Conservation (phyloP, 2,329 filamentous ascomycete species). For the Curvularia sp. region DNA sequence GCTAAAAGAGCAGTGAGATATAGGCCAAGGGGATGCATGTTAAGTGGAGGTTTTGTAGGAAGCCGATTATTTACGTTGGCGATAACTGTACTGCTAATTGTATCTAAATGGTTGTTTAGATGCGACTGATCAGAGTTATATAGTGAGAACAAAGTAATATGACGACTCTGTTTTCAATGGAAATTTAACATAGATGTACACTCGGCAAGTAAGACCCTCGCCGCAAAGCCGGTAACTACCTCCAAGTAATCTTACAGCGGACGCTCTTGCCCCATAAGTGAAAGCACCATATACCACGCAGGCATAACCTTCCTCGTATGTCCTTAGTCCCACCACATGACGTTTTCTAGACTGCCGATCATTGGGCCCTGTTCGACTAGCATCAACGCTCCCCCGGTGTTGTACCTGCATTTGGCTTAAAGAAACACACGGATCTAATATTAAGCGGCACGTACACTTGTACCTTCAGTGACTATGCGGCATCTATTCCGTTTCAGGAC, state of each 20-base stretch:
- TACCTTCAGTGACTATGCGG: not conserved
- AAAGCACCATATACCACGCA: constrained; percentile 2
- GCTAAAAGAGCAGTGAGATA: constrained; percentile 11
- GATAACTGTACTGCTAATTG: constrained; percentile 1
- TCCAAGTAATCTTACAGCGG: not conserved
- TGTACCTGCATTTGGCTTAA: constrained; percentile 6
- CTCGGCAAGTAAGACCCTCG: not conserved
- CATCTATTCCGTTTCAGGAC: constrained; percentile 5
- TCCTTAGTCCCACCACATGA: constrained; percentile 1
- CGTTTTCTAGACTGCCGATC: constrained; percentile 1
- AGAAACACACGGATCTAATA: not conserved
- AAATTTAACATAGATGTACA: not conserved
- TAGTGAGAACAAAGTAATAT: not conserved
- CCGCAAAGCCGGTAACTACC: not conserved
- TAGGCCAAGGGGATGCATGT: constrained; percentile 13
- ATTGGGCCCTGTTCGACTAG: not conserved
- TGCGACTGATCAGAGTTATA: not conserved
- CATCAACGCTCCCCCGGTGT: not conserved
- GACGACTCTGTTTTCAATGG: not conserved
- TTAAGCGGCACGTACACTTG: constrained; percentile 4
- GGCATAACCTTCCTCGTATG: not conserved
- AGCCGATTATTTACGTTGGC: not conserved
- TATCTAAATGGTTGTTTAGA: not conserved
- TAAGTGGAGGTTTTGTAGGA: not conserved
- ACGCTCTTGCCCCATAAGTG: constrained; percentile 1